A percentile compares a stretch with the other conserved stretches of the same genome.
phyloP scores from a whole-genome alignment of 768 basidiomycete species.

The Pulveroboletus sp. region DNA sequence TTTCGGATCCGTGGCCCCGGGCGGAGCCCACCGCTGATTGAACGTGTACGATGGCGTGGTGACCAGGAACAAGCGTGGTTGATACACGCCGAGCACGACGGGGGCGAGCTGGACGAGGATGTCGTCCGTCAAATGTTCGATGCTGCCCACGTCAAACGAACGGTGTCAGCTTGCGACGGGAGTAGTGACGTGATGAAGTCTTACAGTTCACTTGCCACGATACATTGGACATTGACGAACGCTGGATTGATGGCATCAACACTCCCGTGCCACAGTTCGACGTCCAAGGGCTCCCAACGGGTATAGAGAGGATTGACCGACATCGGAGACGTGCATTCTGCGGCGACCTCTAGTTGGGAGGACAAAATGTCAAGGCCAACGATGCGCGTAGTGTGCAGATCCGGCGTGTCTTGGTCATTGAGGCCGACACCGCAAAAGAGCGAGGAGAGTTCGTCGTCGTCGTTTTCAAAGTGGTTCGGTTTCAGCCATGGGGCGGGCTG shows the following conservation, averaged over 20 bases:
- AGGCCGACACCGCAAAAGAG: conserved; percentile 22
- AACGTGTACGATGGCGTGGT: conserved; percentile 87
- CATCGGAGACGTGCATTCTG: conserved; percentile 44
- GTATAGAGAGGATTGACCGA: conserved; percentile 29
- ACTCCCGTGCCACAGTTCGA: conserved; percentile 72
- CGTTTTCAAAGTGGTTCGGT: conserved; percentile 23
- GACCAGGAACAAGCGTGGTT: conserved; percentile 66
- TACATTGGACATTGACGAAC: conserved; percentile 64
- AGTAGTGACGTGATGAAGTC: conserved; percentile 22
- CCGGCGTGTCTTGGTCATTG: conserved; percentile 43
- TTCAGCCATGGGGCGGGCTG: conserved; percentile 72
- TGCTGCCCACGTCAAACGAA: conserved; percentile 39
- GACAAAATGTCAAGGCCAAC: conserved; percentile 65
- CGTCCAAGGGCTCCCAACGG: conserved; percentile 68
- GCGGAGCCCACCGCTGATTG: conserved; percentile 69
- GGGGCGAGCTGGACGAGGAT: conserved; percentile 63
- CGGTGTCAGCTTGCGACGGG: conserved; percentile 1
- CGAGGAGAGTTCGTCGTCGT: conserved; percentile 17
- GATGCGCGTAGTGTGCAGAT: conserved; percentile 55
- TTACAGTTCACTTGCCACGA: conserved; percentile 80
- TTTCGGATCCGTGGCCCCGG: conserved; percentile 38
- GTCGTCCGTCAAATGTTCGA: conserved; percentile 69
- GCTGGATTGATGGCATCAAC: conserved; percentile 62
- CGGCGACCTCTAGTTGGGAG: conserved; percentile 52
- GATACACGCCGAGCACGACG: conserved; percentile 71